Base-by-base conservation (phyloP, 78 protist species). In the Guillardia theta region DNA sequence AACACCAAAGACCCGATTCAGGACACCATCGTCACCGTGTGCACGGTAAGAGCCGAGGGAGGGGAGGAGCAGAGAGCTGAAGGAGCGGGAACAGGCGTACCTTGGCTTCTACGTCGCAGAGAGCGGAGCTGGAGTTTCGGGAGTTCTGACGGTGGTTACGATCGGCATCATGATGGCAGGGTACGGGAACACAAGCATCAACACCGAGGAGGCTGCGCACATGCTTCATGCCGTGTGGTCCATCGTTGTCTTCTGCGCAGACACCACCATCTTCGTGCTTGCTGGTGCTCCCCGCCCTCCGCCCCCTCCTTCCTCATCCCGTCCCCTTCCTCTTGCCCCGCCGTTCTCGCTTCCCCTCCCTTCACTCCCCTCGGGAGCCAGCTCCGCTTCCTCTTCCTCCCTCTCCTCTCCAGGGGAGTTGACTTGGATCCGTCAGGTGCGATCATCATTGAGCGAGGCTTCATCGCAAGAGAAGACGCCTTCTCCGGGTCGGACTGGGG, bases 181-280 rank as follows among this genome's bases (percentile, higher is more conserved):
- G 53, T 78, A 43, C 50, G 90, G 90, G 30, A 27, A 12, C 24
- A 43, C 90, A 0, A 48, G 37, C 37, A 4, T 46, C 10, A 12
- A 18, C 93, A 45, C 64, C 30, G 70, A 33, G 48, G 88, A 92
- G 45, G 87, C 53, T 43, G 19, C 15, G 22, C 94, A 92, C 88
- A 62, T 92, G 39, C 54, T 47, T 30, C 94, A 94, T 24, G 18
- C 44, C 46, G 10, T 95, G 2, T 95, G 95, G 95, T 0, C 36
- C 64, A 44, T 78, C 54, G 0, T 93, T 12, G 96, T 44, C 10
- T 64, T 48, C 88, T 4, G 62, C 24, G 83, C 50, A 44, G 93
- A 95, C 53, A 93, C 96, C 0, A 0, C 93, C 87, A 87, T 95
- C 88, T 95, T 95, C 78, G 45, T 50, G 41, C 41, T 95, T 58